A percentile compares a stretch with the other conserved stretches of the same genome.
Evolutionary conservation across 106 monocot species (phyloP).

Genomic region (Dendrobium nobile): DNA sequence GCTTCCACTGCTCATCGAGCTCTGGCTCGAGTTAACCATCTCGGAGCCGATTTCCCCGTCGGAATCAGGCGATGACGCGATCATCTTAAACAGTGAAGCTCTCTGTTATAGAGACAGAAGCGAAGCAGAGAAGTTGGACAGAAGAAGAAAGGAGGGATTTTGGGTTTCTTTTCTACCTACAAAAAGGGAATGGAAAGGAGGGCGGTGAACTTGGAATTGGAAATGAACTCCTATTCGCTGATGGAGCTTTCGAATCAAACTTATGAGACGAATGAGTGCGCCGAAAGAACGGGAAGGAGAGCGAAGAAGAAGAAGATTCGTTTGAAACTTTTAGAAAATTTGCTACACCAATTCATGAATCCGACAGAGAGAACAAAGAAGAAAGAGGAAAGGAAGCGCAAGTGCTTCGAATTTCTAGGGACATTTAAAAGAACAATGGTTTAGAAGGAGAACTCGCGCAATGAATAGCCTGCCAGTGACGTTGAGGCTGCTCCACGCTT

Average conservation of each 20-base stretch:
- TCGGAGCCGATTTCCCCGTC: conserved; percentile 19
- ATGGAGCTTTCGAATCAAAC: neutral
- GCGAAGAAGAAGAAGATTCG: neutral
- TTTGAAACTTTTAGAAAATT: neutral
- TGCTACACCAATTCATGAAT: neutral
- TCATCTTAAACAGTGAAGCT: conserved; percentile 2
- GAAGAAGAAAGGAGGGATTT: conserved; percentile 4
- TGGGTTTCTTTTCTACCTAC: neutral
- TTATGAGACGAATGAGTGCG: neutral
- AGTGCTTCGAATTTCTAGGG: neutral
- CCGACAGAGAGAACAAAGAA: neutral
- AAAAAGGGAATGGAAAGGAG: neutral
- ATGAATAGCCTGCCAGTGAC: neutral
- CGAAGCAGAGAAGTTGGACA: neutral
- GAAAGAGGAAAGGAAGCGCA: neutral
- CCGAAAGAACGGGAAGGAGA: neutral
- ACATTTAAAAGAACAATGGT: neutral
- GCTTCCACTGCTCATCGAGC: conserved; percentile 39
- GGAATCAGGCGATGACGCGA: conserved; percentile 8
- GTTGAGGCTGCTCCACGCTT: neutral
- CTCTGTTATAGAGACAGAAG: too few species aligned
- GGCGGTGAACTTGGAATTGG: neutral
- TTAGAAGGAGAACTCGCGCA: neutral
- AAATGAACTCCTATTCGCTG: neutral
- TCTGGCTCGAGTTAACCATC: conserved; percentile 31